Base-by-base conservation (phyloP, 192 early-diverging fungal genomes). In the Entomortierella beljakovae region DNA sequence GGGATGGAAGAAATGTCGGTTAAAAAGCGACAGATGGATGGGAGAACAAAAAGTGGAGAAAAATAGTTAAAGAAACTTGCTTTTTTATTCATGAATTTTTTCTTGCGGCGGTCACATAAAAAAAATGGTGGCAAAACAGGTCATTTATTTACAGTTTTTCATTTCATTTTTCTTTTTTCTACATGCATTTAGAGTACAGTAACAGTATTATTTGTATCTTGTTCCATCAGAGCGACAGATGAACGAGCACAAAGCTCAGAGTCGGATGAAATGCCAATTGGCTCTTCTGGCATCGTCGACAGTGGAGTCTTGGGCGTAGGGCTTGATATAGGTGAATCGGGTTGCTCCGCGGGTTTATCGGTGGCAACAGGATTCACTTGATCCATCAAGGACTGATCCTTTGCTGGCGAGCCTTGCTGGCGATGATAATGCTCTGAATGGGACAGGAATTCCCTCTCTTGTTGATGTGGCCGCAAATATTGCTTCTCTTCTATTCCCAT, bases 261-360 rank as follows among this genome's bases (percentile, higher is more conserved):
- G 7, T 33, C 48, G n/a, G 38, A 40, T 6, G 37, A 35, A 32
- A 38, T 38, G 5, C 55, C 53, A 53, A 63, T 51, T n/a, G 64
- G 42, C 20, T 61, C 72, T 32, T 76, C 72, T 10, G 51, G 51
- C 26, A 58, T 56, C 31, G 32, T 49, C 9, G 64, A 61, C 25
- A 60, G 72, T 15, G 72, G 72, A 16, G 72, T 76, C 42, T 64
- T 61, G 22, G 72, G 72, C 23, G 72, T 76, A 26, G 65, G 59
- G 52, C 64, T 76, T 0, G 72, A 76, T 51, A 68, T 68, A 25
- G 72, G 72, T n/a, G 72, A 76, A 29, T 76, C 72, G 0, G 64
- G 31, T 28, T 57, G 72, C 43, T 76, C 72, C 3, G 43, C 15
- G 3, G 43, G 43, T 16, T 46, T 46, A 43, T 57, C 61, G 1